Conservation (phyloP, 306 rosid genomes). For the Quercus parvula region DNA sequence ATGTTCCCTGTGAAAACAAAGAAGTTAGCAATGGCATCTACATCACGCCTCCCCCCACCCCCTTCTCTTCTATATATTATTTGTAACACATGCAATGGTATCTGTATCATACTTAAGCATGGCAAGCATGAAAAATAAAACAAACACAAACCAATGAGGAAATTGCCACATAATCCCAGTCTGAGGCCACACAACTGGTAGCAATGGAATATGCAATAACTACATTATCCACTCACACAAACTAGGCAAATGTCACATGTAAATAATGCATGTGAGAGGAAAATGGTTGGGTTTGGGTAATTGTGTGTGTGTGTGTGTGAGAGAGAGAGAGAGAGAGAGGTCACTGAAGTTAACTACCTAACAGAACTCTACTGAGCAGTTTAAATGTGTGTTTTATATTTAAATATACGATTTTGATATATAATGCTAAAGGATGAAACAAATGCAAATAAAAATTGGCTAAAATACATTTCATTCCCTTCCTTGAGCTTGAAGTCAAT, state of each 20-base stretch:
- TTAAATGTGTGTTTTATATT: background rate
- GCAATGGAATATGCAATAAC: background rate
- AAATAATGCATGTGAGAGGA: background rate
- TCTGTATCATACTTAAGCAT: background rate
- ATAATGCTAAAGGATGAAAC: background rate
- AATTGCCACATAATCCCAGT: background rate
- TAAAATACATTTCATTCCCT: no score
- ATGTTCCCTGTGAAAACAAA: conserved; percentile 48
- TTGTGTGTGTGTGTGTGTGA: background rate
- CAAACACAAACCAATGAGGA: conserved; percentile 5
- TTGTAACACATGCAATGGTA: background rate
- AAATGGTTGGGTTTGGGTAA: background rate
- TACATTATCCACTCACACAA: background rate
- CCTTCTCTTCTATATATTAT: background rate
- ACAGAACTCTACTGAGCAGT: background rate
- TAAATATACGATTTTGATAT: background rate
- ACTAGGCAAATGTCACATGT: background rate
- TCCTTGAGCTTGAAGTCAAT: no score
- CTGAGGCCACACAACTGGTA: background rate
- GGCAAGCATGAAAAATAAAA: background rate
- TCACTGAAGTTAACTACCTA: background rate
- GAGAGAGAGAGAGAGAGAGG: background rate
- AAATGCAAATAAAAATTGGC: background rate
- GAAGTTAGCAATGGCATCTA: background rate
- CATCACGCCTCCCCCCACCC: background rate